phyloP scores from a whole-genome alignment of 352 stramenopile genomes.

The Phytophthora sansomeana region DNA sequence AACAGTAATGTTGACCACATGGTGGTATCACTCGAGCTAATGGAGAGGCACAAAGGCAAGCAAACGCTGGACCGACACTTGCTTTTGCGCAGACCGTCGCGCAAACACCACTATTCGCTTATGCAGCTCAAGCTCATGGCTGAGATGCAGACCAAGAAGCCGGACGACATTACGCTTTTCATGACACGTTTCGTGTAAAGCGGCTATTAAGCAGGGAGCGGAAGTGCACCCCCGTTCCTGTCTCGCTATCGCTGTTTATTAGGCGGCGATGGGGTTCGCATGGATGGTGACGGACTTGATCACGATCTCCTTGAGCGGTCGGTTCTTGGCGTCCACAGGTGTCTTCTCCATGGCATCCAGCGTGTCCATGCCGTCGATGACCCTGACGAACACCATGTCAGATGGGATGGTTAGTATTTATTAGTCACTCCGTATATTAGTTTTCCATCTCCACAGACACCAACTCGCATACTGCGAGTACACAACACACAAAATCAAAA shows the following conservation, averaged over 20 bases:
- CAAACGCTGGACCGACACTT: slow-evolving; percentile 64
- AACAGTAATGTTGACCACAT: slow-evolving; percentile 55
- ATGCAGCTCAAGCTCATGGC: slow-evolving; percentile 77
- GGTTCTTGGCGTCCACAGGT: slow-evolving; percentile 92
- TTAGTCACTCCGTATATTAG: slow-evolving; percentile 11
- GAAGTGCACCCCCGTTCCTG: no score
- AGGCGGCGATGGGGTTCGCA: slow-evolving; percentile 92
- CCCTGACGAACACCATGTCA: no score
- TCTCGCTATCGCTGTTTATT: no score
- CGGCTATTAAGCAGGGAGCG: no score
- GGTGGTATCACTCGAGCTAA: slow-evolving; percentile 53
- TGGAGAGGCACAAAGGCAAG: slow-evolving; percentile 61
- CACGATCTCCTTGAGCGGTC: slow-evolving; percentile 89
- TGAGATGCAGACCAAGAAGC: slow-evolving; percentile 79
- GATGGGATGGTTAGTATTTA: slow-evolving; percentile 40
- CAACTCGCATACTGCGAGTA: slow-evolving; percentile 28
- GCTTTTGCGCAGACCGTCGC: slow-evolving; percentile 54
- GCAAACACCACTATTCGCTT: slow-evolving; percentile 78
- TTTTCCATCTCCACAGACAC: neutral
- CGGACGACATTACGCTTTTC: slow-evolving; percentile 82
- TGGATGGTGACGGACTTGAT: slow-evolving; percentile 93
- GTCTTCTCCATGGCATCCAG: slow-evolving; percentile 97
- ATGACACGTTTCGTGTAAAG: slow-evolving; percentile 61
- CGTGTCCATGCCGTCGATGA: slow-evolving; percentile 97
- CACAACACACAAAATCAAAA: slow-evolving; percentile 5